A percentile compares a stretch with the other conserved stretches of the same genome.
phyloP scores from a whole-genome alignment of 371 early-diverging fungal genomes.

The Mortierella sp. region DNA sequence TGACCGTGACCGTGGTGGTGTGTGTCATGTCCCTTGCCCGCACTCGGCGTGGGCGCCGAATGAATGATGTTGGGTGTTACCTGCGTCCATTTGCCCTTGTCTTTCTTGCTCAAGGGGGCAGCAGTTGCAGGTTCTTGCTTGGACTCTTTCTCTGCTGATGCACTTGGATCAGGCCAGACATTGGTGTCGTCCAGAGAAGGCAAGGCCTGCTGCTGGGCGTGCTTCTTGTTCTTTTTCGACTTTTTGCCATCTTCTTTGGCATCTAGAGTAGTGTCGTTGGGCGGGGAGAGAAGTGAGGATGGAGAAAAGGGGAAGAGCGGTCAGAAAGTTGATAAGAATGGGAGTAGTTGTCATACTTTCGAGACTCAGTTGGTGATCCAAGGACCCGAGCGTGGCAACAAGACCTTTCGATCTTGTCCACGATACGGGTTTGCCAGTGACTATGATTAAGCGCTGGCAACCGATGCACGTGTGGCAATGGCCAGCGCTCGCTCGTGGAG shows the following conservation, averaged over 20 bases:
- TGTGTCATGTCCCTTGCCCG: constrained; percentile 19
- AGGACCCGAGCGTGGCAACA: too few species aligned
- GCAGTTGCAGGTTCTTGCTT: constrained; percentile 36
- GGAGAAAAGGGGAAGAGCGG: too few species aligned
- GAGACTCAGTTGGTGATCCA: too few species aligned
- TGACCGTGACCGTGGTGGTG: constrained; percentile 20
- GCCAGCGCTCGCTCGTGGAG: too few species aligned
- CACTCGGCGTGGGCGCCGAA: constrained; percentile 56
- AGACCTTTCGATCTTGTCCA: too few species aligned
- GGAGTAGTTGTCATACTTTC: too few species aligned
- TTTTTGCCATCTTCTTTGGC: constrained; percentile 48
- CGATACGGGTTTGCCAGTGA: too few species aligned
- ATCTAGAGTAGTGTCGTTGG: constrained; percentile 12
- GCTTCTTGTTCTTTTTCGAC: constrained; percentile 56
- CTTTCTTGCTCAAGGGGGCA: constrained; percentile 54
- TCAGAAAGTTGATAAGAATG: too few species aligned
- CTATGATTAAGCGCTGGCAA: too few species aligned
- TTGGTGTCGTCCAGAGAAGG: constrained; percentile 30
- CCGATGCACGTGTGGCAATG: too few species aligned
- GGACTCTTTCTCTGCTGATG: constrained; percentile 46
- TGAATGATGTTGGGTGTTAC: constrained; percentile 72
- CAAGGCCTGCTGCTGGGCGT: constrained; percentile 29
- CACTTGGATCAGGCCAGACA: constrained; percentile 43
- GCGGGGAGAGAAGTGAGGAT: neutral
- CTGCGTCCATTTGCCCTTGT: constrained; percentile 71